These are phyloP conservation scores for Boletus tylopilopsis DNA, from an alignment of 768 basidiomycete species.

Conservation along the genomic window DNA sequence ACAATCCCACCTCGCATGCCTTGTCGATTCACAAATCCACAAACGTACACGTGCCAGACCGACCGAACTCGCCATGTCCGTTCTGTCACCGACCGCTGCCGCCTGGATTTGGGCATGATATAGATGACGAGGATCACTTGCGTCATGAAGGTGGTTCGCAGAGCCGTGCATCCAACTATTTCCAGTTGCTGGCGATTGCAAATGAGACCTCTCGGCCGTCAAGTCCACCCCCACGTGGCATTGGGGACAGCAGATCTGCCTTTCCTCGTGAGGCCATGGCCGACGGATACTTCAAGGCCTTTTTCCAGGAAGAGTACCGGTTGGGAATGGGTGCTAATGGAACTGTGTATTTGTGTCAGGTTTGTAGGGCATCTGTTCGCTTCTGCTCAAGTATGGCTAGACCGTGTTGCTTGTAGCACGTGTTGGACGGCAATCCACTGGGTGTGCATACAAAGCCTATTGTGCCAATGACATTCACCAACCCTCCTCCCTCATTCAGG, in stretches of 20 bases:
- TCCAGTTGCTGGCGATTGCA: conserved; percentile 68
- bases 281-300: conserved; percentile 88
- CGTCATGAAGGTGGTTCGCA: conserved; percentile 40
- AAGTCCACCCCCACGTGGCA: conserved; percentile 39
- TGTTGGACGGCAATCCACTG: conserved; percentile 82
- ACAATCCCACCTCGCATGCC: conserved; percentile 83
- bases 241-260: conserved; percentile 22
- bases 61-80: conserved; percentile 48
- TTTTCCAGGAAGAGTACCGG: conserved; percentile 86
- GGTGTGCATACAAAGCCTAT: conserved; percentile 37
- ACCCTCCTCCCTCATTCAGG: conserved; percentile 37
- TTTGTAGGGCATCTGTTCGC: conserved; percentile 27
- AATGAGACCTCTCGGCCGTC: conserved; percentile 60
- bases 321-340: conserved; percentile 97
- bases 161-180: conserved; percentile 71
- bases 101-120: conserved; percentile 35
- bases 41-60: conserved; percentile 18
- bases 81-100: conserved; percentile 69
- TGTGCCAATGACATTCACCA: neutral
- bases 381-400: conserved; percentile 2
- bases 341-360: conserved; percentile 84
- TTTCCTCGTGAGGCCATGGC: conserved; percentile 78
- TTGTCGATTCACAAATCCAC: conserved; percentile 54
- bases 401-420: conserved; percentile 47
- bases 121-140: conserved; percentile 25